Evolutionary conservation across 2,329 filamentous ascomycete species (phyloP).

Genomic region (Apiospora hydei): DNA sequence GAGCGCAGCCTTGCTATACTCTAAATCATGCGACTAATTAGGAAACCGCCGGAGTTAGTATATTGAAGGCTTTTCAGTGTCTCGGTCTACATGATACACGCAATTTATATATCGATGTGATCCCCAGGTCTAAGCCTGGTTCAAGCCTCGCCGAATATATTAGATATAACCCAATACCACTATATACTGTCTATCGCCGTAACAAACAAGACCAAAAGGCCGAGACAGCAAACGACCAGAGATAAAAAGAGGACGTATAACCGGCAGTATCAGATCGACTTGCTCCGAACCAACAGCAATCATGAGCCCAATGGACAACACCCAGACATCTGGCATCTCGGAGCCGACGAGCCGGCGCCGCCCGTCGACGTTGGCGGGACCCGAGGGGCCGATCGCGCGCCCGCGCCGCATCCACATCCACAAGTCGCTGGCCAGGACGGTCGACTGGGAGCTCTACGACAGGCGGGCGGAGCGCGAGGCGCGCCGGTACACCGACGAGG

Average conservation of each 20-base stretch:
- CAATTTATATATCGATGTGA: conserved; percentile 11
- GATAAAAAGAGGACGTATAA: neutral
- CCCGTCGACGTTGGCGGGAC: neutral
- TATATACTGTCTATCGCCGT: neutral
- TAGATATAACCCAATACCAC: neutral
- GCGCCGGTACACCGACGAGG: conserved; percentile 3
- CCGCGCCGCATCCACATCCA: conserved; percentile 14
- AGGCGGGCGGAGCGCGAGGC: conserved; percentile 7
- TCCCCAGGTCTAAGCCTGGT: neutral
- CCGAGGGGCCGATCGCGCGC: neutral
- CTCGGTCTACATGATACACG: neutral
- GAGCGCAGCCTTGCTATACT: conserved; percentile 1
- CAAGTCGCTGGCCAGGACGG: neutral
- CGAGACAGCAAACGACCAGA: neutral
- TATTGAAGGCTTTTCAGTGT: neutral
- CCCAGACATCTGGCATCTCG: neutral
- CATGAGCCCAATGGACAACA: neutral
- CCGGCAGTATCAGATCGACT: neutral
- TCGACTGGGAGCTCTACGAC: conserved; percentile 14
- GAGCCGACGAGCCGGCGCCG: neutral
- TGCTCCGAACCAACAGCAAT: neutral
- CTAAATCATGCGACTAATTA: conserved; percentile 9
- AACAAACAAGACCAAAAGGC: neutral
- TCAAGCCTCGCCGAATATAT: neutral
- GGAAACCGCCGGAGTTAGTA: conserved; percentile 18